Percentiles rank a stretch among this genome's conserved stretches.
Conservation (phyloP, 331 rosid species). For the Quercus phellos region DNA sequence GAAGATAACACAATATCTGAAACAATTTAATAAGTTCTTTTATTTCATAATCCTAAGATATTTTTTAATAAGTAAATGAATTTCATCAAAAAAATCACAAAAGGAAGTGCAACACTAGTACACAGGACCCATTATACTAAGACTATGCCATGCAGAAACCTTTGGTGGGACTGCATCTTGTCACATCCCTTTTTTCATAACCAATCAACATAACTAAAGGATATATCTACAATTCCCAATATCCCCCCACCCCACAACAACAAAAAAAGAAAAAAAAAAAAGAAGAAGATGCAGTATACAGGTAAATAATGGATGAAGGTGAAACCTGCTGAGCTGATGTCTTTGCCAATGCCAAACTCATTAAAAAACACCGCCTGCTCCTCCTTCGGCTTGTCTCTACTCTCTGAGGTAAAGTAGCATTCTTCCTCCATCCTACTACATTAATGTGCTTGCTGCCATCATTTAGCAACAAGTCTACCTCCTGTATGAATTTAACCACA, state of each 20-base stretch:
- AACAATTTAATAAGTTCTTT: too few relatives aligned
- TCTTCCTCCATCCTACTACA: constrained; percentile 92
- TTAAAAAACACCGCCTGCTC: constrained; percentile 88
- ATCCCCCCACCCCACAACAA: constrained; percentile 7
- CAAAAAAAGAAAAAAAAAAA: background rate
- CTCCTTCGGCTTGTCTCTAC: constrained; percentile 95
- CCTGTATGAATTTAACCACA: constrained; percentile 46
- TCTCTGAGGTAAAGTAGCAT: constrained; percentile 69
- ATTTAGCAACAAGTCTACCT: constrained; percentile 92
- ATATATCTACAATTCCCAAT: background rate
- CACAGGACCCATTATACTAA: background rate
- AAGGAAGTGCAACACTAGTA: background rate
- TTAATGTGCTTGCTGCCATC: constrained; percentile 98
- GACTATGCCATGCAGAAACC: background rate
- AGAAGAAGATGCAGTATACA: constrained; percentile 5
- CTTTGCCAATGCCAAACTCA: constrained; percentile 97
- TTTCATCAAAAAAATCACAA: too few relatives aligned
- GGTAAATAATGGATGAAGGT: constrained; percentile 12
- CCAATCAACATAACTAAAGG: background rate
- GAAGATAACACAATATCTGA: too few relatives aligned
- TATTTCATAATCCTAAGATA: constrained; percentile 14
- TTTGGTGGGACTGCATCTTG: background rate
- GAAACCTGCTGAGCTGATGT: constrained; percentile 75
- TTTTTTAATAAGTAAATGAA: background rate
- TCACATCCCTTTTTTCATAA: background rate